phyloP scores from a whole-genome alignment of 495 filamentous ascomycete genomes.

The Aspergillus affinis region DNA sequence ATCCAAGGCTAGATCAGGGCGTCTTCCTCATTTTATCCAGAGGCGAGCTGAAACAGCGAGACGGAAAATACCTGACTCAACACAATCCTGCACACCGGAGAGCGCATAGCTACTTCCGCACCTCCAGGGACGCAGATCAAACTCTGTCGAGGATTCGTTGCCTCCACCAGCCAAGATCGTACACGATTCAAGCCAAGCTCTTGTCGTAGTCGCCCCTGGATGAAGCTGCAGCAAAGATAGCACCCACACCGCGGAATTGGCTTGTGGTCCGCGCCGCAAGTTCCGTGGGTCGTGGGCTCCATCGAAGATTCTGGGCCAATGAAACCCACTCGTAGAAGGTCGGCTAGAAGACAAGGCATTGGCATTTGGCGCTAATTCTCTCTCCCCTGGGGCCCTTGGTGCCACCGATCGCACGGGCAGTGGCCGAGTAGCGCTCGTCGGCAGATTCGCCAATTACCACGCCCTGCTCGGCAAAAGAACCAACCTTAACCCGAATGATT shows the following conservation, averaged over 20 bases:
- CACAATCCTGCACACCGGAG: not conserved
- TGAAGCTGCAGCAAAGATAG: not conserved
- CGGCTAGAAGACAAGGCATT: slow-evolving; percentile 1
- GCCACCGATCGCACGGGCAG: not conserved
- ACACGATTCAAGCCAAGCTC: not conserved
- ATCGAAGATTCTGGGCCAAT: not conserved
- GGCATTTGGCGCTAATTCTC: not conserved
- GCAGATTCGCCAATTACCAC: slow-evolving; percentile 18
- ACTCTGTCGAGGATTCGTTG: not conserved
- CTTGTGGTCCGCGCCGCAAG: not conserved
- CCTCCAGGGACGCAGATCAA: not conserved
- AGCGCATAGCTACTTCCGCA: not conserved
- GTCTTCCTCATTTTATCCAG: not conserved
- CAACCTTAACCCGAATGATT: slow-evolving; percentile 2
- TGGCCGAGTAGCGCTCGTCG: slow-evolving; percentile 13
- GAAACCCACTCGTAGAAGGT: not conserved
- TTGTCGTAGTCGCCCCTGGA: not conserved
- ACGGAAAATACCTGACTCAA: not conserved
- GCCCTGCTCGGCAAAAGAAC: slow-evolving; percentile 15
- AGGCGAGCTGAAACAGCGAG: not conserved
- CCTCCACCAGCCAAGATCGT: slow-evolving; percentile 3
- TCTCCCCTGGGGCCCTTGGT: no score
- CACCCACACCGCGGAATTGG: slow-evolving; percentile 1
- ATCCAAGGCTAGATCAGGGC: not conserved
- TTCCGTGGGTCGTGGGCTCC: slow-evolving; percentile 8